Base-by-base conservation (phyloP, 2,329 filamentous ascomycete genomes). In the Penicillium vulpinum region DNA sequence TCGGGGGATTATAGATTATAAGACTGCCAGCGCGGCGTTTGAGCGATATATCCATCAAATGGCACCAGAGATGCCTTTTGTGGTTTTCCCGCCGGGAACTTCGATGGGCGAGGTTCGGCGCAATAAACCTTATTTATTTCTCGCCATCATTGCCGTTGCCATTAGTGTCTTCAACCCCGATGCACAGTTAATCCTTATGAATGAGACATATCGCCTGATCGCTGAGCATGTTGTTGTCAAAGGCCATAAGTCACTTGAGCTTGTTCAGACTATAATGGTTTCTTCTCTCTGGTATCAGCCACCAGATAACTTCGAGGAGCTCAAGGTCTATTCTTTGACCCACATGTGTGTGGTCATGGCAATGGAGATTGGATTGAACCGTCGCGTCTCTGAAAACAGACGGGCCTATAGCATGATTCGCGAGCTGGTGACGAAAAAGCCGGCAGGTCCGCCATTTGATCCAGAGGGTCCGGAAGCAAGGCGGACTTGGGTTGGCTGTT, bases 301-400 rank as follows among this genome's bases (percentile, higher is more conserved):
- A 16, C 91, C 91, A 0, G 87, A 93, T 63, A 84, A 89, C 65
- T 90, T 90, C 57, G 90, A 95, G 67, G 89, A 94, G 75, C 85
- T 93, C 68, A 94, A 94, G 70, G 95, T 94, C 72, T 96, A 94
- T 75, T 90, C 93, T 76, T 83, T 94, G 62, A 86, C 91, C 44
- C 90, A 96, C 71, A 85, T 91, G 68, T 88, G 89, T 2, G 88
- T 88, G 46, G 83, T 91, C 64, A 90, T 96, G 87, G 88, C 88
- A 26, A 86, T 95, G 53, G 91, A 96, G 65, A 83, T 96, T 33
- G 91, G 91, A 0, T 83, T 96, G 7, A 89, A 88, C 16, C 83
- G 84, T 60, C 78, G 80, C 62, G 72, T 73, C 60, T 78, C 70
- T 64, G 62, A 64, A 60, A 71, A 74, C 65, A 61, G 58, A 9